Base-by-base conservation (phyloP, 1,284 basidiomycete species). In the Rhodotorula mucilaginosa region DNA sequence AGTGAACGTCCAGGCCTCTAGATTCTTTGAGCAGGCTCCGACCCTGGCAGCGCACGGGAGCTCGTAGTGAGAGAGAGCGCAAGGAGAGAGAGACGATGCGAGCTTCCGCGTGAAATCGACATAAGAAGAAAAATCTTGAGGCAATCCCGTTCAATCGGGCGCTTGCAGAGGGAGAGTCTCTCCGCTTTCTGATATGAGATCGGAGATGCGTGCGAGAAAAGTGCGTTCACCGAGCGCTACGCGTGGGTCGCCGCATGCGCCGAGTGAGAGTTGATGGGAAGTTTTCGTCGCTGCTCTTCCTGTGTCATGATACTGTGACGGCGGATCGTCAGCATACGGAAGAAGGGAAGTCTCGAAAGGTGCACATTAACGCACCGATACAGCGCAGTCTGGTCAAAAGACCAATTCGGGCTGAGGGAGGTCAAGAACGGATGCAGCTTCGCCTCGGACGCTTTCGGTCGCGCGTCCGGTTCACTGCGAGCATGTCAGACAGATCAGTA, bases 401-500 rank as follows among this genome's bases (percentile, higher is more conserved):
- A 83, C 93, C 93, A 97, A 68, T 84, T 87, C 49, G 85, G 84
- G 75, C 89, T 88, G 68, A 90, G 63, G 5, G 63, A 85, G 73
- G 84, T 83, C 70, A 97, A 88, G 84, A 97, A 99, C 44, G 87
- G 86, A 82, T 99, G 93, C 74, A 86, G 85, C 69, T 91, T 86
- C 70, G 98, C 85, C 77, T 93, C 90, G 54, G 87, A 83, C 19
- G 96, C 93, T 31, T 86, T 90, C 0, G 96, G 93, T 48, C 97
- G 88, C 72, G 90, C 86, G 61, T 89, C 88, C 6, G 96, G 93
- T 79, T 97, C 89, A 75, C 91, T 92, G 72, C 6, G 44, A 4
- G 19, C 8, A 6, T 49, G 61, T 46, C 5, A 29, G 52, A 7
- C 23, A 23, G 10, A n/a, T 61, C 49, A 49, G 61, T 31, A 7